Evolutionary conservation across 306 rosid species (phyloP), one percentile per base, ranked within the genome.

Genomic region (Parietaria judaica): DNA sequence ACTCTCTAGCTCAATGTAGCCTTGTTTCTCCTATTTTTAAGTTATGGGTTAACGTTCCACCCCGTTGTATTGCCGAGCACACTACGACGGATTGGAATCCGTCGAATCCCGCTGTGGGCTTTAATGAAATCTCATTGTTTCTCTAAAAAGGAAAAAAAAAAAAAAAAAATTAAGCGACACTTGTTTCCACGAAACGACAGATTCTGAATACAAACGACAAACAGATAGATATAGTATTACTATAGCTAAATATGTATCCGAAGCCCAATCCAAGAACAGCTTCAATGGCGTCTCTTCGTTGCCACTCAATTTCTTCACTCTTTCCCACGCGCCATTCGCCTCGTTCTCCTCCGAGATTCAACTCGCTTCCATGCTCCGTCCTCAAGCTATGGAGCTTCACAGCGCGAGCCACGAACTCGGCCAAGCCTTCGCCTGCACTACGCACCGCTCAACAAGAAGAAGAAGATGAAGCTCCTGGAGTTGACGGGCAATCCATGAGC

Each of bases 401-500:
- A 69, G 50, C 11, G 69, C 82, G 78, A 69, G 88, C 90, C 65
- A 39, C 79, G 50, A 64, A 51, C 73, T 79, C 80, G 3, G 14
- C 80, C 7, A 38, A 80, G 4, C 58, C 78, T 10, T 66, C 78
- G 13, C 64, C 78, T 56, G 38, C 73, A 1, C 53, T 76, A 14
- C 51, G 44, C 11, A 58, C 52, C 41, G 56, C 50, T 1, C 50
- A 46, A 13, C 1, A 49, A 49, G 53, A 49, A 49, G 45, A 41
- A 39, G 44, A 41, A 5, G 84, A 37, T 51, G 87, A 63, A 60
- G 71, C 79, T 69, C 79, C n/a, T 9, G 67, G 57, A 50, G 61
- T 74, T 9, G 69, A 16, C 45, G 81, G 88, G 54, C 70, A 77
- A 9, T 64, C 88, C 17, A 84, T 84, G 90, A 88, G 88, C 79